phyloP scores from a whole-genome alignment of 306 rosid genomes.

The Prunus kanzakura region DNA sequence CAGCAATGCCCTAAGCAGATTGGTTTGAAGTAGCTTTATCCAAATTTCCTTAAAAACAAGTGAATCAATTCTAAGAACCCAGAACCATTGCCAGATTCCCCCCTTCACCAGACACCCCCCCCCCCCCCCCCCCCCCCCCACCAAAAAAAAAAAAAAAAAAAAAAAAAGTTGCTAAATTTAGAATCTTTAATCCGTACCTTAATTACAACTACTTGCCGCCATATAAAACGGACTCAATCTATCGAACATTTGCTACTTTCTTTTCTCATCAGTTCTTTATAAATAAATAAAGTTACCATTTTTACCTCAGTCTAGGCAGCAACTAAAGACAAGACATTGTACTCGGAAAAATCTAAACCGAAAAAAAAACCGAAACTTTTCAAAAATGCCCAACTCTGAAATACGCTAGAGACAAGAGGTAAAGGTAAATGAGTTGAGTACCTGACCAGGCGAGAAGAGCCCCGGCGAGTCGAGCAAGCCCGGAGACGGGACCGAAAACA shows the following conservation, averaged over 20 bases:
- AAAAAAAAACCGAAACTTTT: background rate
- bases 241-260: background rate
- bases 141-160: too few species aligned
- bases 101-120: background rate
- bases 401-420: background rate
- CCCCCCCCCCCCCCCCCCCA: too few species aligned
- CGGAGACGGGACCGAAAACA: conserved; percentile 29
- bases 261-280: background rate
- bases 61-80: background rate
- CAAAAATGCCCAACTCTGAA: background rate
- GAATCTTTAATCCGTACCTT: background rate
- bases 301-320: background rate
- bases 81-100: background rate
- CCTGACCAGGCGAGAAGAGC: conserved; percentile 60
- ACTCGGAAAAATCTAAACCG: background rate
- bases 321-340: background rate
- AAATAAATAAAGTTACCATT: background rate
- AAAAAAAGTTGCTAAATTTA: background rate
- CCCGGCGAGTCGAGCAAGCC: conserved; percentile 43
- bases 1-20: background rate
- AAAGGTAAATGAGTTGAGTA: conserved; percentile 2
- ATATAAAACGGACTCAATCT: background rate
- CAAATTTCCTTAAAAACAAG: background rate
- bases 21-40: background rate
- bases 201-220: background rate